These are phyloP conservation scores for Phytophthora podocarpi DNA, from an alignment of 352 stramenopile species.

Conservation along the genomic window DNA sequence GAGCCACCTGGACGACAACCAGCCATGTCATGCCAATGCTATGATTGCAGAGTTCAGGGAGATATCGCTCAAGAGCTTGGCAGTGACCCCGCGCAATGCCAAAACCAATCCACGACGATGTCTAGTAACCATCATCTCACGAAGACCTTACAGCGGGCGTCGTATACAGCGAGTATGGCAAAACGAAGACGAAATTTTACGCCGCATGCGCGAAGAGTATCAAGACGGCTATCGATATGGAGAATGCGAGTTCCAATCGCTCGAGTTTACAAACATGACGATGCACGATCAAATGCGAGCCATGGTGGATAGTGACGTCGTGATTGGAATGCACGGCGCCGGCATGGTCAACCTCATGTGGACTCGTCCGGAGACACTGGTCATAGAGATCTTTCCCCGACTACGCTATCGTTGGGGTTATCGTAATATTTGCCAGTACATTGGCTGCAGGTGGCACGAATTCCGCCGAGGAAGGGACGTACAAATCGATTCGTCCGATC, in stretches of 20 bases:
- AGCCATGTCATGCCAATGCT: conserved; percentile 39
- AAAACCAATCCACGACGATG: conserved; percentile 17
- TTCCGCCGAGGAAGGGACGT: conserved; percentile 46
- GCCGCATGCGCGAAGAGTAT: conserved; percentile 46
- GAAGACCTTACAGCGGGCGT: conserved; percentile 50
- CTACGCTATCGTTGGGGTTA: conserved; percentile 61
- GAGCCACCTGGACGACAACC: conserved; percentile 51
- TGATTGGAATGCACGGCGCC: conserved; percentile 80
- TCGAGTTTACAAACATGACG: conserved; percentile 65
- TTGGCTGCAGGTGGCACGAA: conserved; percentile 65
- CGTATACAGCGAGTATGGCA: conserved; percentile 57
- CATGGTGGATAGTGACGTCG: conserved; percentile 64
- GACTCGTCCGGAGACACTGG: conserved; percentile 47
- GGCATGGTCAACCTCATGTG: conserved; percentile 80
- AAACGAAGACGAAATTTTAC: conserved; percentile 58
- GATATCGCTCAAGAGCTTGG: conserved; percentile 30
- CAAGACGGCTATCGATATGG: conserved; percentile 29
- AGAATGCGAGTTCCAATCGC: conserved; percentile 45
- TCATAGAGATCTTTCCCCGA: conserved; percentile 74
- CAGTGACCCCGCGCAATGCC: conserved; percentile 6
- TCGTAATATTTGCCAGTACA: conserved; percentile 71
- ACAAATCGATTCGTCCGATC: conserved; percentile 23
- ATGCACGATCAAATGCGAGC: conserved; percentile 62
- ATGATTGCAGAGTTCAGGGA: conserved; percentile 28
- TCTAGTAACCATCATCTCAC: conserved; percentile 56